A percentile compares a stretch with the other conserved stretches of the same genome.
Evolutionary conservation across 805 yeast genomes (phyloP).

Genomic region (Candida coleopterorum): DNA sequence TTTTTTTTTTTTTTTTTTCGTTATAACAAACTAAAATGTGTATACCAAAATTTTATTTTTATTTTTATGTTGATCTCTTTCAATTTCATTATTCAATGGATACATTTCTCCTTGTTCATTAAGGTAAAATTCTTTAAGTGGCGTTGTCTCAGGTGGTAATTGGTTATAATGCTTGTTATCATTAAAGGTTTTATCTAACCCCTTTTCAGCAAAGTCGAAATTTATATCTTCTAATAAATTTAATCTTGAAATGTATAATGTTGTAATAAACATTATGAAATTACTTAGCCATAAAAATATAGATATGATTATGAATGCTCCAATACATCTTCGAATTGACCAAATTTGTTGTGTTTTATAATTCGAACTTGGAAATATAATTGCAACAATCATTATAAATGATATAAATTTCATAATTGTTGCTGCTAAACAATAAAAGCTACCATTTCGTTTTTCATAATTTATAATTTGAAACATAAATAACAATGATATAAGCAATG

Average conservation of each 20-base stretch:
- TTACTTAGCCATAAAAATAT: conserved; percentile 36
- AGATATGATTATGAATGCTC: conserved; percentile 33
- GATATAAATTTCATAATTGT: conserved; percentile 30
- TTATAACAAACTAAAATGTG: conserved; percentile 13
- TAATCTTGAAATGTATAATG: conserved; percentile 33
- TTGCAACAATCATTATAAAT: conserved; percentile 25
- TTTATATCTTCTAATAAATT: conserved; percentile 28
- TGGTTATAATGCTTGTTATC: conserved; percentile 3
- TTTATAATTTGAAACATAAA: conserved; percentile 34
- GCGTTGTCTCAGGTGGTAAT: conserved; percentile 11
- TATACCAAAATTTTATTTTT: conserved; percentile 27
- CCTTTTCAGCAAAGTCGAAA: conserved; percentile 25
- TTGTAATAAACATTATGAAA: conserved; percentile 34
- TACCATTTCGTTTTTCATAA: conserved; percentile 37
- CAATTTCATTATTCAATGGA: conserved; percentile 15
- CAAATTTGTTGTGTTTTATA: conserved; percentile 21
- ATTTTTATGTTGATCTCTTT: conserved; percentile 16
- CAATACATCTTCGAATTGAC: conserved; percentile 28
- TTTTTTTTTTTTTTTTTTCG: no score
- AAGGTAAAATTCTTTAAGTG: conserved; percentile 22
- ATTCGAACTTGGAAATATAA: conserved; percentile 20
- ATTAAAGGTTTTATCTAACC: conserved; percentile 14
- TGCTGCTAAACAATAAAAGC: conserved; percentile 34
- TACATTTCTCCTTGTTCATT: conserved; percentile 29
- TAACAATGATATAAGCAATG: conserved; percentile 28